Evolutionary conservation across 2,329 filamentous ascomycete species (phyloP).

Genomic region (Chalara sp.): DNA sequence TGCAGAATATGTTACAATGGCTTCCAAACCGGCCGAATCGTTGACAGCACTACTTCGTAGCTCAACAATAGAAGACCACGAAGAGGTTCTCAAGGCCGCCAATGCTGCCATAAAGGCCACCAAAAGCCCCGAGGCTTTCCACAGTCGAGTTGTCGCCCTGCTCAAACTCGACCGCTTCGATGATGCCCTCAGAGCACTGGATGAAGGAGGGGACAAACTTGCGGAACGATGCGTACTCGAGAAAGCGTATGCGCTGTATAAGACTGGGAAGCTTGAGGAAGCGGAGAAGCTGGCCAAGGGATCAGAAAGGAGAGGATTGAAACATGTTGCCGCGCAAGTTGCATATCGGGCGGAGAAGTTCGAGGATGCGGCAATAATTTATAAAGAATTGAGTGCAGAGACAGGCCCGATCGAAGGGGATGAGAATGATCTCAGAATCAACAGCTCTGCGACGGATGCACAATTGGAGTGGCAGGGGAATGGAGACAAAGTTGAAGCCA

Average conservation of each 20-base stretch:
- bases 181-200: slow-evolving; percentile 64
- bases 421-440: slow-evolving; percentile 70
- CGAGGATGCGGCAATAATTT: slow-evolving; percentile 55
- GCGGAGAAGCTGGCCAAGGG: slow-evolving; percentile 39
- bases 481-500: slow-evolving; percentile 21
- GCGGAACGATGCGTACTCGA: slow-evolving; percentile 58
- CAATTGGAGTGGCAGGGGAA: slow-evolving; percentile 64
- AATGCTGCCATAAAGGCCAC: slow-evolving; percentile 55
- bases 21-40: slow-evolving; percentile 24
- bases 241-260: slow-evolving; percentile 79
- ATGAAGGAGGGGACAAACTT: slow-evolving; percentile 54
- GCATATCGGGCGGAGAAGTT: slow-evolving; percentile 74
- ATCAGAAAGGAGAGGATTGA: slow-evolving; percentile 19
- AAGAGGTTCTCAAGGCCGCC: slow-evolving; percentile 61
- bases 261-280: slow-evolving; percentile 61
- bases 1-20: slow-evolving; percentile 15
- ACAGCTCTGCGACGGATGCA: slow-evolving; percentile 63
- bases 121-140: slow-evolving; percentile 54
- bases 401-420: slow-evolving; percentile 46
- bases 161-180: slow-evolving; percentile 78
- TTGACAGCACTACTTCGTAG: slow-evolving; percentile 37
- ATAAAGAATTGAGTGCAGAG: slow-evolving; percentile 48
- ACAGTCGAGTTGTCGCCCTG: slow-evolving; percentile 66
- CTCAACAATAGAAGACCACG: slow-evolving; percentile 60
- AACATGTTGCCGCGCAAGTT: slow-evolving; percentile 56